Base-by-base conservation (phyloP, 805 yeast species). In the Soucietia sequanensis region DNA sequence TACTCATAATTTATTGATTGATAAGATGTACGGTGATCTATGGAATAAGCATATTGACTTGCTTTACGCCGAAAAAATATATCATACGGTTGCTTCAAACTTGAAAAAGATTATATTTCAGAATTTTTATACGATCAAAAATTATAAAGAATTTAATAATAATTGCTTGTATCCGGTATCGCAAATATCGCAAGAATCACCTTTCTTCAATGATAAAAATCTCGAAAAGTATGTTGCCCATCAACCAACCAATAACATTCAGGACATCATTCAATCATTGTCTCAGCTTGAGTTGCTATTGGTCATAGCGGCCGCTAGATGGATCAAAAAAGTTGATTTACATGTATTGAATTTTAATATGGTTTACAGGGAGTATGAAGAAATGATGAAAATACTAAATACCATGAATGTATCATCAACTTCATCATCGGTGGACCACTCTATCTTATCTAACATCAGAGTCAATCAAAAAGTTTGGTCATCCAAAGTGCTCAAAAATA, bases 221-320 rank as follows among this genome's bases (percentile, higher is more conserved):
- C 58, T 72, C 17, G 37, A 49, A 3, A 31, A 17, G 23, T 62
- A 50, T 23, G 21, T 25, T 31, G 47, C 12, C 31, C 52, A 45
- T 37, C 65, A 43, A 38, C 44, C 54, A 17, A 34, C 38, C 4
- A 56, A 54, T 36, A 46, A 48, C 24, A 42, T 52, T 7, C 62
- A 62, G 42, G 48, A 54, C n/a, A 48, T 52, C 10, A 33, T 65
- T 18, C 35, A 37, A 14, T 54, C 61, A 0, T 57, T 89, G 23
- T 81, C 95, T 3, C 83, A 82, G 39, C 53, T 86, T 20, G 97
- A 91, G 49, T 54, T 83, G 30, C 74, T 84, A 12, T 51, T 91
- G 26, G 60, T 87, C 10, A 78, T 90, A 4, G 78, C 88, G 27
- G 82, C 90, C 0, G 86, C 95, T 0, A 68, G 97, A 29, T 80